These are phyloP conservation scores for Aristolochia californica DNA, from an alignment of 164 flowering plant genomes.

Conservation along the genomic window DNA sequence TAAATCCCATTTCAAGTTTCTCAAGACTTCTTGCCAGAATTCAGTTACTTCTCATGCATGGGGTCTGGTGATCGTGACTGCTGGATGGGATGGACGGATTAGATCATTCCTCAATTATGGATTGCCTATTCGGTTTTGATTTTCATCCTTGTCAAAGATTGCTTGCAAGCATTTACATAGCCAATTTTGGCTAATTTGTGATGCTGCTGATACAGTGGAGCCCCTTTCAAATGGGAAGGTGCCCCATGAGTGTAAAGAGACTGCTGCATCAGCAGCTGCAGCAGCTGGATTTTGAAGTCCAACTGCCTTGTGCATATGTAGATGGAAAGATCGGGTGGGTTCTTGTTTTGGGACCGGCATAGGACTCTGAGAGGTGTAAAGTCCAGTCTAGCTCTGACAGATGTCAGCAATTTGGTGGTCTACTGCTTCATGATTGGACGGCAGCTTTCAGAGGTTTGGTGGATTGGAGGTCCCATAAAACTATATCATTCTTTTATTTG, in stretches of 20 bases:
- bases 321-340: neutral
- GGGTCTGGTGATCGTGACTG: slow-evolving; percentile 83
- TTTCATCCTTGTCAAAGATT: too few species aligned
- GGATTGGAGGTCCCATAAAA: slow-evolving; percentile 8
- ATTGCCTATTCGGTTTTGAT: slow-evolving; percentile 51
- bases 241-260: too few species aligned
- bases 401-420: neutral
- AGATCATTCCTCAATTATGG: slow-evolving; percentile 72
- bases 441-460: neutral
- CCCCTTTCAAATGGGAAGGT: too few species aligned
- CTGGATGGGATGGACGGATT: slow-evolving; percentile 81
- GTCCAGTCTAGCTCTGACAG: too few species aligned
- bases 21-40: slow-evolving; percentile 51
- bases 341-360: neutral
- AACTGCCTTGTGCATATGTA: too few species aligned
- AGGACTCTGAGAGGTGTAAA: too few species aligned
- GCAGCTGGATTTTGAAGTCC: too few species aligned
- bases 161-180: too few species aligned
- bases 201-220: too few species aligned
- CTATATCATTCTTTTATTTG: slow-evolving; percentile 28
- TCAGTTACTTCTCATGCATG: slow-evolving; percentile 43
- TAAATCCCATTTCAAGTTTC: slow-evolving; percentile 42
- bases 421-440: neutral
- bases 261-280: too few species aligned
- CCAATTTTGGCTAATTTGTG: too few species aligned